A percentile compares a stretch with the other conserved stretches of the same genome.
Evolutionary conservation across 371 early-diverging fungal genomes (phyloP).

Genomic region (Apophysomyces sp.): DNA sequence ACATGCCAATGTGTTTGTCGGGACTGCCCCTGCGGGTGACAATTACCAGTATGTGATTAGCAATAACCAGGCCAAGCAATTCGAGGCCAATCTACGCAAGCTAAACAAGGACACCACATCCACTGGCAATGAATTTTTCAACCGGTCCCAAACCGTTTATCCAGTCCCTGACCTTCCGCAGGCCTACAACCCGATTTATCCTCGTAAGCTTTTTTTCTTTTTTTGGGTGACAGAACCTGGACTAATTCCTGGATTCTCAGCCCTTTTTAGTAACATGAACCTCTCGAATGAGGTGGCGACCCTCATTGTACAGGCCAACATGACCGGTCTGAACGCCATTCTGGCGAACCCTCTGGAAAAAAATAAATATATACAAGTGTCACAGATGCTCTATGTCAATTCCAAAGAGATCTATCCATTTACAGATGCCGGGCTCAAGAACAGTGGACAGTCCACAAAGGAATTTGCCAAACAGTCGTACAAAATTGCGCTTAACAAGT

Average conservation of each 20-base stretch:
- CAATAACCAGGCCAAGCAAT: constrained; percentile 8
- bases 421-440: constrained; percentile 35
- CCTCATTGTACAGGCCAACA: constrained; percentile 14
- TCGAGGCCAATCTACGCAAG: constrained; percentile 27
- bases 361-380: constrained; percentile 5
- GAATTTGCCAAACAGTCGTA: constrained; percentile 49
- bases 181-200: constrained; percentile 41
- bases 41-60: constrained; percentile 29
- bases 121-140: constrained; percentile 56
- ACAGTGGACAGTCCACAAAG: constrained; percentile 49
- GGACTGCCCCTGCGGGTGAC: constrained; percentile 28
- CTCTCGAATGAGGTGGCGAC: constrained; percentile 30
- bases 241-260: too few relatives aligned
- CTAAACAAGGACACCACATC: constrained; percentile 28
- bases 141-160: constrained; percentile 35
- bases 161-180: constrained; percentile 51
- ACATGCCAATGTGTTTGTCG: constrained; percentile 27
- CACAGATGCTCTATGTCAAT: constrained; percentile 36
- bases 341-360: constrained; percentile 10
- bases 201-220: constrained; percentile 20
- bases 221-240: too few relatives aligned
- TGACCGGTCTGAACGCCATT: constrained; percentile 7
- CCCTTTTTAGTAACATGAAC: constrained; percentile 34
- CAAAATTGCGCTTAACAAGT: constrained; percentile 43
- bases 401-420: constrained; percentile 41